Percentiles rank a stretch among this genome's conserved stretches.
Evolutionary conservation across 345 rosid species (phyloP).

Genomic region (Theobroma cacao): DNA sequence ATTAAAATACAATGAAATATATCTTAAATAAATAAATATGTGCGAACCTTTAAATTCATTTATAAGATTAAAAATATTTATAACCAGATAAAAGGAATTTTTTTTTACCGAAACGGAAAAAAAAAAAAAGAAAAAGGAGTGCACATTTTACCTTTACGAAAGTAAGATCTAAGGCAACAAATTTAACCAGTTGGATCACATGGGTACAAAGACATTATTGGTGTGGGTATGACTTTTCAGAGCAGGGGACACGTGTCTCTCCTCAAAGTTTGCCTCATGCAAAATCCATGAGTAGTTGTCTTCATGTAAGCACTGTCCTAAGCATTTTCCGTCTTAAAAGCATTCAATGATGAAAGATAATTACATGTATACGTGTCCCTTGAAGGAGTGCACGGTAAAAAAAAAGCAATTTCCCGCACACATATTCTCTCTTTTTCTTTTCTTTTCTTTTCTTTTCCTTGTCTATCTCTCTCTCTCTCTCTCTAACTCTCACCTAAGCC

Average conservation of each 20-base stretch:
- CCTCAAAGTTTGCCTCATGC: conserved; percentile 26
- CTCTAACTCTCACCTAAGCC: conserved; percentile 6
- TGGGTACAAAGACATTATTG: conserved; percentile 14
- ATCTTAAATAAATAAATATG: too few relatives aligned
- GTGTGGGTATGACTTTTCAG: conserved; percentile 22
- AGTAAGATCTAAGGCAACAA: not conserved
- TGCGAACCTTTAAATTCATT: too few relatives aligned
- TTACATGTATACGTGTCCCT: conserved; percentile 51
- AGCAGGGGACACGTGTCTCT: conserved; percentile 37
- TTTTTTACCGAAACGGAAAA: too few relatives aligned
- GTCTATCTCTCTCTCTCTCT: not conserved
- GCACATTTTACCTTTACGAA: not conserved
- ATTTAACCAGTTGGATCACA: not conserved
- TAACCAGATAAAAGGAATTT: too few relatives aligned
- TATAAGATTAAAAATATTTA: too few relatives aligned
- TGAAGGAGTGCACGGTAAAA: conserved; percentile 11
- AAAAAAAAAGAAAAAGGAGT: too few relatives aligned
- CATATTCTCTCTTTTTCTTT: not conserved
- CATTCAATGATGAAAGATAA: conserved; percentile 31
- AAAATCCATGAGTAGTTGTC: conserved; percentile 30
- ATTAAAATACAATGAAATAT: too few relatives aligned
- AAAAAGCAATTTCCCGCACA: conserved; percentile 9
- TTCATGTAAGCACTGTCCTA: conserved; percentile 21
- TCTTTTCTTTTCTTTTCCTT: not conserved
- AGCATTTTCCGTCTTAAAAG: conserved; percentile 13